phyloP scores from a whole-genome alignment of 2,329 filamentous ascomycete species.

The Sporothrix curviconia region DNA sequence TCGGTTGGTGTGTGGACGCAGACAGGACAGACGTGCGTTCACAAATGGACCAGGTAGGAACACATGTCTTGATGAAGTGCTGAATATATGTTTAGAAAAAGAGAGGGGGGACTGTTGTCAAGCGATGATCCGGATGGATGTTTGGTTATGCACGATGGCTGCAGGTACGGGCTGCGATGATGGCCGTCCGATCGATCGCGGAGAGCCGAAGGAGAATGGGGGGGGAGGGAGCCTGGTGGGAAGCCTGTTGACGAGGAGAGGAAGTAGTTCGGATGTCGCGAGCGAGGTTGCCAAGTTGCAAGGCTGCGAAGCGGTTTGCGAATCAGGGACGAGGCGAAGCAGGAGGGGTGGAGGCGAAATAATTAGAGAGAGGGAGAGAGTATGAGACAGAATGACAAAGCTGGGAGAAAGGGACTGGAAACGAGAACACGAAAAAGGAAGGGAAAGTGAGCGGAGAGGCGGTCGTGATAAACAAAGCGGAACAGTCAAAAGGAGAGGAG shows the following conservation, averaged over 20 bases:
- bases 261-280: neutral
- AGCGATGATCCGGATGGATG: neutral
- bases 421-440: neutral
- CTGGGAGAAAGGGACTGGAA: neutral
- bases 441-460: slow-evolving; percentile 6
- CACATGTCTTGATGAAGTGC: slow-evolving; percentile 11
- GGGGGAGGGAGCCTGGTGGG: neutral
- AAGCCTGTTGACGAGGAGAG: too few species aligned
- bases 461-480: slow-evolving; percentile 11
- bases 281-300: too few species aligned
- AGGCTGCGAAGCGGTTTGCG: too few species aligned
- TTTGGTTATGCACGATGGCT: slow-evolving; percentile 17
- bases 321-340: slow-evolving; percentile 1
- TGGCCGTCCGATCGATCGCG: slow-evolving; percentile 6
- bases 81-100: neutral
- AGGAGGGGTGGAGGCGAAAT: neutral
- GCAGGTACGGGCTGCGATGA: slow-evolving; percentile 21
- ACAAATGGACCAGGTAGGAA: slow-evolving; percentile 11
- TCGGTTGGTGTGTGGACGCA: slow-evolving; percentile 15
- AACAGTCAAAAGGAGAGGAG: slow-evolving; percentile 8
- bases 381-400: slow-evolving; percentile 1
- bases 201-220: neutral
- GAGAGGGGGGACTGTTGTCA: neutral
- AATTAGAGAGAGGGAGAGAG: neutral
- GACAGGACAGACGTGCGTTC: slow-evolving; percentile 16